Evolutionary conservation across 2,329 filamentous ascomycete genomes (phyloP), one percentile per base, ranked within the genome.

Genomic region (Pezicula radicicola): DNA sequence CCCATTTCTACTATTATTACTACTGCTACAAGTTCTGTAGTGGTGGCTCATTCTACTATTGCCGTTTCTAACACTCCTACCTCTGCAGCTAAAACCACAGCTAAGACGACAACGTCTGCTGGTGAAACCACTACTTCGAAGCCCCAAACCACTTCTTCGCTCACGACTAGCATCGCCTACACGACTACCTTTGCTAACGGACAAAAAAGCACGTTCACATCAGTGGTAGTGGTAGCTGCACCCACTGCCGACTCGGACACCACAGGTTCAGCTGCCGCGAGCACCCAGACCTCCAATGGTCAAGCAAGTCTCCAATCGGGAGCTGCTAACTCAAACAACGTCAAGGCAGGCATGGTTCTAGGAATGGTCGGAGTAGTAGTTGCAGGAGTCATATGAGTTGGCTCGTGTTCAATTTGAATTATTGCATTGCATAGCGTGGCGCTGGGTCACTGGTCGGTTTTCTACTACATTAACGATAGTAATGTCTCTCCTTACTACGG

Each of bases 401-500:
- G 21, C 21, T 12, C n/a, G 5, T 27, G 25, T 45, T 45, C 13
- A 18, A 15, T 30, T 45, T 28, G 42, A 25, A 15, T 45, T 45
- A 21, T 21, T 27, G 42, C 42, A n/a, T 45, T 28, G 42, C 42
- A 45, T 45, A 45, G 42, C 42, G 27, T 45, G 21, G 42, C 21
- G 21, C 10, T 30, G 42, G 42, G 42, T 15, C 27, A 13, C 25
- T n/a, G 19, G 42, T 45, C 42, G 19, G 19, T 45, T 18, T 28
- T 27, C 27, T 45, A 45, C 21, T 33, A 33, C 30, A 33, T 33
- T 45, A 45, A 45, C 28, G 42, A 30, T 45, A 45, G 42, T 45
- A 45, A 45, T 45, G 42, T 45, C 42, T 45, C 42, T 45, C 42
- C 42, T 45, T 45, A 45, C 28, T 16, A 30, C 42, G 42, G 28